These are phyloP conservation scores for Metschnikowia kofuensis DNA, from an alignment of 805 yeast species.

Conservation along the genomic window DNA sequence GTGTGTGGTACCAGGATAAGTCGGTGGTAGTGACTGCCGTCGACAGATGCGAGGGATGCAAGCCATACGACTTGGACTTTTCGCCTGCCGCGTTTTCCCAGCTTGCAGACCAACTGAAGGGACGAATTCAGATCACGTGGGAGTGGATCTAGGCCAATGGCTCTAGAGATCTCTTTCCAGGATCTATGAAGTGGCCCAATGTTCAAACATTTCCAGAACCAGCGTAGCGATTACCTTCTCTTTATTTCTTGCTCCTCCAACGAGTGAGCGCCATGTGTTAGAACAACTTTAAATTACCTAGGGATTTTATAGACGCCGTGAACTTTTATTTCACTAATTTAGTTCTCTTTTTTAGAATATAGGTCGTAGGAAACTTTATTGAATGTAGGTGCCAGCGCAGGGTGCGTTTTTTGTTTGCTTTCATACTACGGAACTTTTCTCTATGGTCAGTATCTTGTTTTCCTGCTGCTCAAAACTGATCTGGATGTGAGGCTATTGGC, in stretches of 20 bases:
- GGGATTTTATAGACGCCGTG: background rate
- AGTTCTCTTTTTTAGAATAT: too few relatives aligned
- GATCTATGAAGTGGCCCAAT: background rate
- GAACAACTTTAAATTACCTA: background rate
- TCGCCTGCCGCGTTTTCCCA: slow-evolving; percentile 57
- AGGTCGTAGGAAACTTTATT: too few relatives aligned
- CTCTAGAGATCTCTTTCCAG: background rate
- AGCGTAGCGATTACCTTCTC: background rate
- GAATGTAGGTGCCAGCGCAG: too few relatives aligned
- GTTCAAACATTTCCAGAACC: background rate
- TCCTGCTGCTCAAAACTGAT: too few relatives aligned
- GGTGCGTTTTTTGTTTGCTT: too few relatives aligned
- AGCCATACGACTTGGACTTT: slow-evolving; percentile 49
- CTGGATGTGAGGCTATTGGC: too few relatives aligned
- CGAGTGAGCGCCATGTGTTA: background rate
- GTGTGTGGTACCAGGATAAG: slow-evolving; percentile 45
- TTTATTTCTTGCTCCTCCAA: background rate
- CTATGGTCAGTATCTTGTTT: too few relatives aligned
- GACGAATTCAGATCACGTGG: slow-evolving; percentile 57
- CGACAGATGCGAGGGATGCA: slow-evolving; percentile 58
- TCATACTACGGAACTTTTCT: too few relatives aligned
- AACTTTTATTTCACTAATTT: too few relatives aligned
- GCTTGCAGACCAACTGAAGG: slow-evolving; percentile 50
- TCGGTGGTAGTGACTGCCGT: slow-evolving; percentile 55
- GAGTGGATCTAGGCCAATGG: slow-evolving; percentile 20